These are phyloP conservation scores for Candida sithepensis DNA, from an alignment of 805 yeast genomes.

Conservation along the genomic window DNA sequence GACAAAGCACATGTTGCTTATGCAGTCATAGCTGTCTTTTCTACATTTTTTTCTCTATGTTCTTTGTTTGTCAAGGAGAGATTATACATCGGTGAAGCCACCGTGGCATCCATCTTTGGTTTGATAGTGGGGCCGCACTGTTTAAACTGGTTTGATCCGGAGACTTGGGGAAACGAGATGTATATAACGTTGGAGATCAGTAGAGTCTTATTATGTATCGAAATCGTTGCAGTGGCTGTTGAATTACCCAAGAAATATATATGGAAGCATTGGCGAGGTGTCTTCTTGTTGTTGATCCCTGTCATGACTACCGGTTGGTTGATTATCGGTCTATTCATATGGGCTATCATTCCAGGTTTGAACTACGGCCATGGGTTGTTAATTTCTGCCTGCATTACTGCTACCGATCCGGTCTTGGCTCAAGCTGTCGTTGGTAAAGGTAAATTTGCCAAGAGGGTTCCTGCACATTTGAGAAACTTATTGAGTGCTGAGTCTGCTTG, in stretches of 20 bases:
- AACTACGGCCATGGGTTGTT: constrained; percentile 53
- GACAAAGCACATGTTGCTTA: constrained; percentile 38
- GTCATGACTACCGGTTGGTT: constrained; percentile 74
- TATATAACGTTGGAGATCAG: constrained; percentile 55
- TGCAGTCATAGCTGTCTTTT: constrained; percentile 60
- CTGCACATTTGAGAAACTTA: constrained; percentile 57
- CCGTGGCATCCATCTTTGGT: constrained; percentile 63
- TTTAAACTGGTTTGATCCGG: constrained; percentile 54
- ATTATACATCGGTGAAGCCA: constrained; percentile 62
- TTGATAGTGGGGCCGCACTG: constrained; percentile 58
- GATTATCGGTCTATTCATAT: constrained; percentile 57
- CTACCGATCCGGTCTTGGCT: constrained; percentile 74
- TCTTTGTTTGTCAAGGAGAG: constrained; percentile 59
- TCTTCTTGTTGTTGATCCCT: constrained; percentile 56
- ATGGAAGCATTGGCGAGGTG: constrained; percentile 54
- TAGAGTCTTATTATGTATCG: constrained; percentile 64
- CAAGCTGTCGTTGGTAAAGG: constrained; percentile 75
- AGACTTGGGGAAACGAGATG: constrained; percentile 53
- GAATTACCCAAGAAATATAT: constrained; percentile 68
- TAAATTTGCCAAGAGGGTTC: constrained; percentile 63
- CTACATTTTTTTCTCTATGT: constrained; percentile 52
- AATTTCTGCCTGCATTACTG: constrained; percentile 69
- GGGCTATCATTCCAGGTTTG: constrained; percentile 57
- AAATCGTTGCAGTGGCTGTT: constrained; percentile 69
- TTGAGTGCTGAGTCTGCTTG: constrained; percentile 72